These are phyloP conservation scores for Naganishia albida DNA, from an alignment of 1,284 basidiomycete species.

Conservation along the genomic window DNA sequence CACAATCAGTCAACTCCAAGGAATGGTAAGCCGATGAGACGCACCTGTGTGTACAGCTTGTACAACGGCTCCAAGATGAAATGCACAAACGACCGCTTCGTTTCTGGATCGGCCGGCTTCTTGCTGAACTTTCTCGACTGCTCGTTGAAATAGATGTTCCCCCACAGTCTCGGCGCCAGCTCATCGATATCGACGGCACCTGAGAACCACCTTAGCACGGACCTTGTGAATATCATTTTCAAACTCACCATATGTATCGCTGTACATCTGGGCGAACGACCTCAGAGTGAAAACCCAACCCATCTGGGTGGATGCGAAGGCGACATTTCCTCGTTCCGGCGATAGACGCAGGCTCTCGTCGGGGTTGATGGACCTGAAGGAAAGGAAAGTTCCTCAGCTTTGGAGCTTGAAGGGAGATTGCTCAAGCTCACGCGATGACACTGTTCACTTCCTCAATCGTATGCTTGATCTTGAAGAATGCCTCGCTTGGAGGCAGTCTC, in stretches of 20 bases:
- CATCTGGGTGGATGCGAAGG: conserved; percentile 96
- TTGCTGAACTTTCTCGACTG: conserved; percentile 83
- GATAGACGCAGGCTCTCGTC: conserved; percentile 83
- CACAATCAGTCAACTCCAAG: conserved; percentile 8
- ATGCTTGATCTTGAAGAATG: conserved; percentile 98
- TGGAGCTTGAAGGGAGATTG: no score
- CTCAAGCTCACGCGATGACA: conserved; percentile 72
- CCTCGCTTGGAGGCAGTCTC: conserved; percentile 90
- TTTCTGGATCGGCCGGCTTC: conserved; percentile 77
- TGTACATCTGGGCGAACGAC: conserved; percentile 95
- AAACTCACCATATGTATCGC: conserved; percentile 77
- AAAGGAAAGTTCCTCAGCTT: not conserved
- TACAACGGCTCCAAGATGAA: conserved; percentile 96
- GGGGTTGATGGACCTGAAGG: conserved; percentile 73
- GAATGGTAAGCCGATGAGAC: conserved; percentile 29
- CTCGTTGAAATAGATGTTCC: conserved; percentile 91
- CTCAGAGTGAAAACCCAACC: conserved; percentile 94
- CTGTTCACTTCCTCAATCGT: conserved; percentile 98
- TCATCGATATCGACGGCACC: conserved; percentile 58
- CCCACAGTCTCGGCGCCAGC: conserved; percentile 88
- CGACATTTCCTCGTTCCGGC: conserved; percentile 94
- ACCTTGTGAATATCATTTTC: not conserved
- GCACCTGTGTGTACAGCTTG: conserved; percentile 83
- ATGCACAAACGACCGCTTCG: conserved; percentile 85
- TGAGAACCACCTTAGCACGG: conserved; percentile 22